These are phyloP conservation scores for Syzygium jambos DNA, from an alignment of 345 rosid species.

Conservation along the genomic window DNA sequence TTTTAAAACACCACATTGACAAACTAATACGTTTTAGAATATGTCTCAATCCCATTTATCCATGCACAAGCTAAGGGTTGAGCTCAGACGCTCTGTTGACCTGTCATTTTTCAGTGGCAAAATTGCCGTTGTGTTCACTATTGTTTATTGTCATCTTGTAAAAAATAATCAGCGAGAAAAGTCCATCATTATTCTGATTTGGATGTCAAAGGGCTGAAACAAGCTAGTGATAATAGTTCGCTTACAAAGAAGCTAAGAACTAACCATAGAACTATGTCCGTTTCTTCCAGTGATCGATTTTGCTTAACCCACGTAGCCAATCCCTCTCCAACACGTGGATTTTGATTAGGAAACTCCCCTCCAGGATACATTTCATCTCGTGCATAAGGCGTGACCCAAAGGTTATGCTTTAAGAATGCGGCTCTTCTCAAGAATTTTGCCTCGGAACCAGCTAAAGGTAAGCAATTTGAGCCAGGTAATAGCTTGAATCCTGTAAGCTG, in stretches of 20 bases:
- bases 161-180: not conserved
- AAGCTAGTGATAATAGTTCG: not conserved
- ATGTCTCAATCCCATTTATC: not conserved
- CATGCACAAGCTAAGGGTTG: not conserved
- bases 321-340: constrained; percentile 69
- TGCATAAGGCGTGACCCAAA: constrained; percentile 64
- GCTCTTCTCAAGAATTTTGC: constrained; percentile 64
- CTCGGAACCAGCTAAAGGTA: constrained; percentile 64
- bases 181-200: not conserved
- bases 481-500: constrained; percentile 66
- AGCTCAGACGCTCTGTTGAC: not conserved
- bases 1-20: not conserved
- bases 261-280: constrained; percentile 60
- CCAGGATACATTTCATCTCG: constrained; percentile 60
- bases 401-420: constrained; percentile 63
- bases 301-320: constrained; percentile 68
- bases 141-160: not conserved
- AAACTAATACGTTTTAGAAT: not conserved
- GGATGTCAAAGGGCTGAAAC: not conserved
- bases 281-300: constrained; percentile 60
- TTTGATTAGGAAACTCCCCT: constrained; percentile 76
- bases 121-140: not conserved
- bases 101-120: not conserved
- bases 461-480: constrained; percentile 65
- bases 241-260: constrained; percentile 3